Percentiles rank a stretch among this genome's conserved stretches.
These are phyloP conservation scores for Cochlearia excelsa DNA, from an alignment of 345 rosid genomes.

Conservation along the genomic window DNA sequence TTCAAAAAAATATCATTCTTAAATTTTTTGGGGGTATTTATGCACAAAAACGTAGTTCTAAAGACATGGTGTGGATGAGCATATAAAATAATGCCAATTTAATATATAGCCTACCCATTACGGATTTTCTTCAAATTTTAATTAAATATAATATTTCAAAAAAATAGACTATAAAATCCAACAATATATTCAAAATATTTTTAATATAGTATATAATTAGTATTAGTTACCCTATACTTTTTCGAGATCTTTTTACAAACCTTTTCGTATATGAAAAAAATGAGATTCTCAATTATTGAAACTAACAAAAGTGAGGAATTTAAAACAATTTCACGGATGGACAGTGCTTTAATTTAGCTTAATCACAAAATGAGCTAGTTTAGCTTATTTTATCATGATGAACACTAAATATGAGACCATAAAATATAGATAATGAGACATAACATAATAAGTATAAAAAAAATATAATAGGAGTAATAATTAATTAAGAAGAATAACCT, in stretches of 20 bases:
- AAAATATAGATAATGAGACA: too few relatives aligned
- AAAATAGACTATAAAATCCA: conserved; percentile 8
- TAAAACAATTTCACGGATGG: conserved; percentile 8
- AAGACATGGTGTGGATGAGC: conserved; percentile 7
- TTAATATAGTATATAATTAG: too few relatives aligned
- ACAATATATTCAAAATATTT: background rate
- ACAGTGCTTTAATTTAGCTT: background rate
- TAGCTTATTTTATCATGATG: too few relatives aligned
- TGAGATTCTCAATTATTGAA: conserved; percentile 9
- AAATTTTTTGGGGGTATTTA: background rate
- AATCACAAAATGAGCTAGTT: background rate
- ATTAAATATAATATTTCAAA: background rate
- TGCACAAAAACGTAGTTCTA: conserved; percentile 4
- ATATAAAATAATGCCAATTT: background rate
- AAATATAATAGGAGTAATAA: background rate
- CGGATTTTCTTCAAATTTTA: conserved; percentile 1
- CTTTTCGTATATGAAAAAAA: background rate
- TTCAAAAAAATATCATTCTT: background rate
- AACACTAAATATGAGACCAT: too few relatives aligned
- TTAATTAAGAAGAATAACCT: conserved; percentile 43
- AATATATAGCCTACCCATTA: background rate
- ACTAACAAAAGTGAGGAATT: conserved; percentile 4
- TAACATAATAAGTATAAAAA: background rate
- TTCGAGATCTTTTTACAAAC: background rate
- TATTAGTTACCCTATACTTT: background rate